Evolutionary conservation across 1,284 basidiomycete species (phyloP).

Genomic region (Boletus albobrunnescens): DNA sequence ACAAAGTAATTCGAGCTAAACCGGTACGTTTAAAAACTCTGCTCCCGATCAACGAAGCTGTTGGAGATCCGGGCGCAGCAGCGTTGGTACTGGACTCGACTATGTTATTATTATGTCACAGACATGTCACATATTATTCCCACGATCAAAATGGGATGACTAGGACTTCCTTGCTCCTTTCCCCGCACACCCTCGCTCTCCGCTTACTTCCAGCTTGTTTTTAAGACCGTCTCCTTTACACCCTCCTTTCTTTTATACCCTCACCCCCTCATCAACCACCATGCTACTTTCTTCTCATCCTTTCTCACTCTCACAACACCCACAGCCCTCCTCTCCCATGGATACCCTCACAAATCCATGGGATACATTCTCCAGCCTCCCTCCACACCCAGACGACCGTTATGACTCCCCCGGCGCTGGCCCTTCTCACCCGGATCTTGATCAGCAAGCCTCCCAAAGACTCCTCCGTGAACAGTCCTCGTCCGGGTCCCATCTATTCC

Average conservation of each 20-base stretch:
- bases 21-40: too few species aligned
- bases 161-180: constrained; percentile 18
- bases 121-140: constrained; percentile 5
- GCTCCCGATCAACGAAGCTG: constrained; percentile 4
- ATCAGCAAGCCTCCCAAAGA: constrained; percentile 25
- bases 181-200: constrained; percentile 11
- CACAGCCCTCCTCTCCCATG: constrained; percentile 1
- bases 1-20: too few species aligned
- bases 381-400: constrained; percentile 4
- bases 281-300: constrained; percentile 9
- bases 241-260: constrained; percentile 3
- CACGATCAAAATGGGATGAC: constrained; percentile 18
- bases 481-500: background rate
- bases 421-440: constrained; percentile 23
- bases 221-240: background rate
- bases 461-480: constrained; percentile 15
- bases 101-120: too few species aligned
- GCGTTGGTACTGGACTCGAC: too few species aligned
- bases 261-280: too few species aligned
- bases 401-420: background rate
- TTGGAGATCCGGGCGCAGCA: too few species aligned
- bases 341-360: constrained; percentile 14
- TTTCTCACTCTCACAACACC: constrained; percentile 8
- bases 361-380: constrained; percentile 3
- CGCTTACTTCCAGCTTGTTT: background rate